phyloP scores from a whole-genome alignment of 2,329 filamentous ascomycete genomes.

The Aspergillus intermedius region DNA sequence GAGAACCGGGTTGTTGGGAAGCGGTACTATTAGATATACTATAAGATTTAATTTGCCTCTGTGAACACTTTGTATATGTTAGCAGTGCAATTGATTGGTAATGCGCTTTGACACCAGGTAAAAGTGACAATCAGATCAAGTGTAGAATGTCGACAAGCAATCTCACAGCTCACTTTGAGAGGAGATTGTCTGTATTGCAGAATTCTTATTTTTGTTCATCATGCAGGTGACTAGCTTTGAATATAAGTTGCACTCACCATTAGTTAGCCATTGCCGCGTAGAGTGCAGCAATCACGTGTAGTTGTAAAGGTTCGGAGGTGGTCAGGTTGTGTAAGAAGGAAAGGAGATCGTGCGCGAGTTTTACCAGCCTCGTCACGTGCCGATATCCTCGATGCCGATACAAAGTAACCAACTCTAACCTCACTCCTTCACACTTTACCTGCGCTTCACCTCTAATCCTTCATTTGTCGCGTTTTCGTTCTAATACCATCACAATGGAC shows the following conservation, averaged over 20 bases:
- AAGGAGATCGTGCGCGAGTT: not conserved
- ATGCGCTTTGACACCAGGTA: not conserved
- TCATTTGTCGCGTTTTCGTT: not conserved
- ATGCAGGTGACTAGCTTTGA: not conserved
- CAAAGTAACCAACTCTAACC: conserved; percentile 1
- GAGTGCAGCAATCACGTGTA: not conserved
- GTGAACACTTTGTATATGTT: not conserved
- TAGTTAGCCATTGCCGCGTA: not conserved
- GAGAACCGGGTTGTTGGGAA: conserved; percentile 34
- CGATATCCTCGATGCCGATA: too few species aligned
- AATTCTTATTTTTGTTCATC: conserved; percentile 29
- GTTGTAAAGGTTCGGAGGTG: too few species aligned
- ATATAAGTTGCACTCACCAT: not conserved
- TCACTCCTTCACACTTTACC: conserved; percentile 1
- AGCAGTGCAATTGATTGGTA: not conserved
- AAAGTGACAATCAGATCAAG: conserved; percentile 36
- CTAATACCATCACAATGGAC: conserved; percentile 31
- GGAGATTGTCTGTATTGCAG: conserved; percentile 43
- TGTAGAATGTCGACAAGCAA: conserved; percentile 43
- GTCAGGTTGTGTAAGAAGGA: too few species aligned
- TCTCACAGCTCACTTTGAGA: conserved; percentile 36
- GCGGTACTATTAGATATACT: conserved; percentile 16
- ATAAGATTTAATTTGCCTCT: not conserved
- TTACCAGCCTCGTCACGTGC: not conserved
- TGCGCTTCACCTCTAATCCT: not conserved